Evolutionary conservation across 2,329 filamentous ascomycete genomes (phyloP), one percentile per base, ranked within the genome.

Genomic region (Ascochyta fabae): DNA sequence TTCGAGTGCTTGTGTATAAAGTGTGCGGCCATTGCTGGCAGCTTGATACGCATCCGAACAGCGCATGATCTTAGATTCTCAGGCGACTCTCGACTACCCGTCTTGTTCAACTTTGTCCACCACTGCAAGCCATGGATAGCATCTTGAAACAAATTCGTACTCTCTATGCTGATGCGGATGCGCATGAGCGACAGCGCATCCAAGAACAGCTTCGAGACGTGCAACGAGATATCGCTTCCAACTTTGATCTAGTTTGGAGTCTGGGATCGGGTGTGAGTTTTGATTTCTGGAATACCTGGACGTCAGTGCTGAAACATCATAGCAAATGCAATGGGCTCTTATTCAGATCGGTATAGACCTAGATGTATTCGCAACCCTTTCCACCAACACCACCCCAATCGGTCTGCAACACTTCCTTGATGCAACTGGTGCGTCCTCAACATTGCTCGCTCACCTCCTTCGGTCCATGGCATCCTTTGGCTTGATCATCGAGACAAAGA

Each of bases 381-480:
- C 57, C 3, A 49, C 48, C 6, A 60, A 55, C 12, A 7, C 40
- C 1, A 44, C 27, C 1, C 61, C 63, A 10, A 8, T 67, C 8
- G 55, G 47, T 3, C 53, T 67, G 10, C 34, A 54, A 16, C 34
- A 64, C 24, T 57, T 75, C 15, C 58, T 66, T 16, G 19, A 62
- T 23, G 61, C 53, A 27, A 69, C 62, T 3, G 51, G 54, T 7
- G 71, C 68, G 8, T 61, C 72, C 4, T 68, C 66, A 4, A 56
- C 49, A 23, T 63, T 77, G 4, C 53, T 72, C 19, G 60, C 65
- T 24, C 72, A 74, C 35, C 56, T 77, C 12, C 55, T 77, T 6
- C 69, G 75, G 31, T 70, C 69, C 40, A 64, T 74, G 29, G 68
- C 68, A 13, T 64, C 75, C 1, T 71, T 70, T 45, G 66, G 68